Evolutionary conservation across 352 stramenopile species (phyloP), one percentile per base, ranked within the genome.

Genomic region (Pythium dissimile): DNA sequence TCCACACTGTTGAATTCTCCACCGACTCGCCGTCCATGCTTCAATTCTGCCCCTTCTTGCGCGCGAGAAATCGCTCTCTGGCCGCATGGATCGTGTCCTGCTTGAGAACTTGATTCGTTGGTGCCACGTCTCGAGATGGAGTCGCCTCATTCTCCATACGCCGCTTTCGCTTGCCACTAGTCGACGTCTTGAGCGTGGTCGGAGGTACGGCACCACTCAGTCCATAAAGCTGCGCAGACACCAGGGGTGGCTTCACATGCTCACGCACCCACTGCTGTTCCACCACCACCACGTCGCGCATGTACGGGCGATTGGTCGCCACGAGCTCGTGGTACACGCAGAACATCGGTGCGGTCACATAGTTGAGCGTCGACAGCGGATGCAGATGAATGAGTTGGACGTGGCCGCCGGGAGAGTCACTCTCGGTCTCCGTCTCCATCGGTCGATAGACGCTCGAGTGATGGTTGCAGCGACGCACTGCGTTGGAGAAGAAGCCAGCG

Each of bases 261-360:
- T 71, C 23, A 7, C 73, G 67, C 5, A 93, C 56, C 84, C 84
- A 93, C 23, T 46, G 34, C 35, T 59, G 55, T 0, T 88, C 73
- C 1, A 87, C 74, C 35, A 67, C 66, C 6, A 89, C 41, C 13
- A 77, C 66, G 44, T 73, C 45, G 21, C 81, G 84, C 72, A 93
- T 78, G 54, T 86, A 93, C 13, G 73, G 73, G 12, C 81, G 84
- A 60, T 73, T 89, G 16, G 80, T 90, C 37, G 75, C 66, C 24
- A 91, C 80, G 32, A 93, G 73, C 51, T 93, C 79, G 2, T 89
- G 79, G 49, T 84, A 91, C 2, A 93, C 52, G 43, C 80, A 91
- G 42, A 58, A 77, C 45, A 73, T 59, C 5, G 84, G 84, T 20
- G 75, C 66, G 4, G 69, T 43, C 12, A 73, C 59, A 52, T 75